Conservation (phyloP, 257 asterid genomes). For the Primulina huaijiensis region DNA sequence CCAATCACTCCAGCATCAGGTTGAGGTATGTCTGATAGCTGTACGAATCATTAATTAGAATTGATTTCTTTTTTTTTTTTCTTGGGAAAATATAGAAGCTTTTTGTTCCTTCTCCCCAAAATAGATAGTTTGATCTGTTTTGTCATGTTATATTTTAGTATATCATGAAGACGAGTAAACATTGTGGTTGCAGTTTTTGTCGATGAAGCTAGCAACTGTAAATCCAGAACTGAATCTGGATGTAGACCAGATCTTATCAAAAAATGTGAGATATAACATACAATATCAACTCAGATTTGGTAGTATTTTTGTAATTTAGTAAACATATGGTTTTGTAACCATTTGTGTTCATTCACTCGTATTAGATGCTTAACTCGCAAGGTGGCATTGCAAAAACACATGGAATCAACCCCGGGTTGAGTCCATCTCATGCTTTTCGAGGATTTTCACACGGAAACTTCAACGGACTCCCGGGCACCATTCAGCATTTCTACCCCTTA, state of each 20-base stretch:
- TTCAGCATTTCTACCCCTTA: constrained; percentile 46
- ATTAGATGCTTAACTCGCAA: constrained; percentile 62
- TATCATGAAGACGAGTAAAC: constrained; percentile 15
- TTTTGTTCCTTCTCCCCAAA: not conserved
- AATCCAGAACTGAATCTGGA: constrained; percentile 73
- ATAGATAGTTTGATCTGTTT: not conserved
- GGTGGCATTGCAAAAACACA: constrained; percentile 41
- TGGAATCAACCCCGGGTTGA: constrained; percentile 50
- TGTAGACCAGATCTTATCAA: constrained; percentile 59
- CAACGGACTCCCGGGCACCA: constrained; percentile 35
- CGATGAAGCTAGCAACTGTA: constrained; percentile 88
- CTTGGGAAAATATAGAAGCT: not conserved
- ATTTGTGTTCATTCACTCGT: constrained; percentile 16
- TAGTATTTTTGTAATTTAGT: not conserved
- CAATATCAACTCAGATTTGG: not conserved
- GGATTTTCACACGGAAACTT: constrained; percentile 55
- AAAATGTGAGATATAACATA: constrained; percentile 51
- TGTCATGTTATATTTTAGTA: not conserved
- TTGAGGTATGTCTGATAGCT: constrained; percentile 57
- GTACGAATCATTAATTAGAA: not conserved
- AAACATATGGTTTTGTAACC: not conserved
- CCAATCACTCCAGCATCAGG: constrained; percentile 92
- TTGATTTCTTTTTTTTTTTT: not conserved
- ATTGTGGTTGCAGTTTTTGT: constrained; percentile 59
- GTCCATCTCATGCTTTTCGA: constrained; percentile 48